Base-by-base conservation (phyloP, 805 yeast genomes). In the Wickerhamia fluorescens region DNA sequence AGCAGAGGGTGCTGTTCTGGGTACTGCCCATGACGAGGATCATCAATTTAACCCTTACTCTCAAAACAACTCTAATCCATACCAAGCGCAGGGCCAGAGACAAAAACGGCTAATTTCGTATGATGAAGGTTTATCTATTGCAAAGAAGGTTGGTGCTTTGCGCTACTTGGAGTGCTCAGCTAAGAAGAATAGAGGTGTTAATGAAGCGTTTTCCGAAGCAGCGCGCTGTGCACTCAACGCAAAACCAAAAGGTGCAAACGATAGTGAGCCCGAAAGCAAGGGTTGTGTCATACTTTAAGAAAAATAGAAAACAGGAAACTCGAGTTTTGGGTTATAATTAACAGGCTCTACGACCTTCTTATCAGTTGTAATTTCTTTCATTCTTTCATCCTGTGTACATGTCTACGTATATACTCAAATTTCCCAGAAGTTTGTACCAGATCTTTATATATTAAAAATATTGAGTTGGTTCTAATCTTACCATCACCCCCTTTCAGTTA, bases 201-300 rank as follows among this genome's bases (percentile, higher is more conserved):
- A 94, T 50, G 98, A 92, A 61, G 97, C 96, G 7, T 92, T 92
- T 53, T 87, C 96, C 0, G 98, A 92, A 60, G 98, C 97, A 24
- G 96, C 97, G 6, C 78, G 98, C 54, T 88, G 95, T 49, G 97
- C 96, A 2, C 68, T 89, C 42, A 79, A 83, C 38, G 95, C 95
- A 9, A 84, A 75, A 49, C 83, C 94, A 28, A 84, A 78, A 59
- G 89, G 88, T 31, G 75, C 74, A 28, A 61, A 62, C 37, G 71
- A 67, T 31, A 69, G 66, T 30, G 66, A 59, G 38, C 58, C 56
- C 14, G 64, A 61, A 29, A 53, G 53, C 35, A 61, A 59, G 44
- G 43, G 58, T 20, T 63, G 70, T 45, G 49, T 56, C 23, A 41
- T 63, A 23, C 54, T 63, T 63, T 63, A 46, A 48, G 10, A 20